phyloP scores from a whole-genome alignment of 768 basidiomycete species.

The Lactarius vividus region DNA sequence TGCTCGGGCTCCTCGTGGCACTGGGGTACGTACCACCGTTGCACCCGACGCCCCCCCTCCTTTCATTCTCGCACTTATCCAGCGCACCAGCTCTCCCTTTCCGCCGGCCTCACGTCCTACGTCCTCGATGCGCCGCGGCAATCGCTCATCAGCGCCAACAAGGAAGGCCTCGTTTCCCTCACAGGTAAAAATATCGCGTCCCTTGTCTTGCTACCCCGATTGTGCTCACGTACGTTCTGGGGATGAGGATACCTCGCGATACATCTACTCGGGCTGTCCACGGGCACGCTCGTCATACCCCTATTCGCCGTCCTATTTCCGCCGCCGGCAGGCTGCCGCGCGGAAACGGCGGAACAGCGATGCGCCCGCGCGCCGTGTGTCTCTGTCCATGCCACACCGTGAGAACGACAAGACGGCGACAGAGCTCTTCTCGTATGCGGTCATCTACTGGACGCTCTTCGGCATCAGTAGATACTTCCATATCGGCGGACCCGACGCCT shows the following conservation, averaged over 20 bases:
- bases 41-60: neutral
- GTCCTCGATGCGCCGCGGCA: conserved; percentile 63
- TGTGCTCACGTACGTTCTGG: conserved; percentile 4
- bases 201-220: neutral
- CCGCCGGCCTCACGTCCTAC: conserved; percentile 57
- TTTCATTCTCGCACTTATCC: neutral
- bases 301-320: conserved; percentile 70
- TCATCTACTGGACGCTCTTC: conserved; percentile 74
- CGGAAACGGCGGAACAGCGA: conserved; percentile 24
- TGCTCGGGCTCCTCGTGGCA: conserved; percentile 61
- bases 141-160: conserved; percentile 73
- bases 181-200: conserved; percentile 45
- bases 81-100: conserved; percentile 75
- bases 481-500: conserved; percentile 44
- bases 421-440: conserved; percentile 71
- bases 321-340: conserved; percentile 43
- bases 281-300: conserved; percentile 81
- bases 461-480: conserved; percentile 37
- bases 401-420: conserved; percentile 72
- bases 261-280: conserved; percentile 79
- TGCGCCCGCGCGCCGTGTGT: conserved; percentile 24
- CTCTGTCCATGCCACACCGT: conserved; percentile 37
- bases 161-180: conserved; percentile 86
- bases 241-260: conserved; percentile 81
- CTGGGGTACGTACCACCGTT: conserved; percentile 42